These are phyloP conservation scores for Mallotus repandus DNA, from an alignment of 441 rosid species.

Conservation along the genomic window DNA sequence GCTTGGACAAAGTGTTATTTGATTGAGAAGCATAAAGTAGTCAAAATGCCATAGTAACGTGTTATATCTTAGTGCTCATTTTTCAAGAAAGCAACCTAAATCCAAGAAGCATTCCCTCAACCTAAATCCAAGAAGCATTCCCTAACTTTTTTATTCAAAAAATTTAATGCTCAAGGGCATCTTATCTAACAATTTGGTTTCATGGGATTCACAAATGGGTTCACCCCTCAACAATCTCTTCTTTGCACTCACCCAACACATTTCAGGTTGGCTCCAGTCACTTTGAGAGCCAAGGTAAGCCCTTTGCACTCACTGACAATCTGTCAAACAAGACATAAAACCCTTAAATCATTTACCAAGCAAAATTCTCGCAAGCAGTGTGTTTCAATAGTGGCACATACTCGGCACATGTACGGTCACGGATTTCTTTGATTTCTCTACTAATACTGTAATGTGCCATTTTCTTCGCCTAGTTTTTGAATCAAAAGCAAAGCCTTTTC, in stretches of 20 bases:
- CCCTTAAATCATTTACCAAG: background rate
- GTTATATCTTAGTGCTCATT: background rate
- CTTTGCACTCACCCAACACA: no score
- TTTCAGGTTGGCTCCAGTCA: no score
- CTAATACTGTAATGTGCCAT: conserved; percentile 70
- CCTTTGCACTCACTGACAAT: no score
- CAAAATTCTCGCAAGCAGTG: background rate
- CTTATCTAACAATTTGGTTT: no score
- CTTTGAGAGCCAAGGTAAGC: no score
- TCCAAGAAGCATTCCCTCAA: no score
- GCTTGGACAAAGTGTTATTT: conserved; percentile 15
- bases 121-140: no score
- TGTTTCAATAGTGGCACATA: conserved; percentile 33
- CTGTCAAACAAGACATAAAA: background rate
- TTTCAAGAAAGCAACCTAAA: background rate
- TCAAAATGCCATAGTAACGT: background rate
- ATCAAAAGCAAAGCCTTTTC: conserved; percentile 6
- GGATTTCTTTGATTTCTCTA: conserved; percentile 69
- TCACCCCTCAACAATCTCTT: no score
- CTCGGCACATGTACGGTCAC: conserved; percentile 64
- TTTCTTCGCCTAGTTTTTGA: conserved; percentile 66
- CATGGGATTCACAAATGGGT: no score
- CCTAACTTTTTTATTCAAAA: no score
- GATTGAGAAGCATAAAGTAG: background rate
- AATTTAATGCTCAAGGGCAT: no score